Percentiles rank a stretch among this genome's conserved stretches.
Evolutionary conservation across 768 basidiomycete species (phyloP).

Genomic region (Tylopilus sp.): DNA sequence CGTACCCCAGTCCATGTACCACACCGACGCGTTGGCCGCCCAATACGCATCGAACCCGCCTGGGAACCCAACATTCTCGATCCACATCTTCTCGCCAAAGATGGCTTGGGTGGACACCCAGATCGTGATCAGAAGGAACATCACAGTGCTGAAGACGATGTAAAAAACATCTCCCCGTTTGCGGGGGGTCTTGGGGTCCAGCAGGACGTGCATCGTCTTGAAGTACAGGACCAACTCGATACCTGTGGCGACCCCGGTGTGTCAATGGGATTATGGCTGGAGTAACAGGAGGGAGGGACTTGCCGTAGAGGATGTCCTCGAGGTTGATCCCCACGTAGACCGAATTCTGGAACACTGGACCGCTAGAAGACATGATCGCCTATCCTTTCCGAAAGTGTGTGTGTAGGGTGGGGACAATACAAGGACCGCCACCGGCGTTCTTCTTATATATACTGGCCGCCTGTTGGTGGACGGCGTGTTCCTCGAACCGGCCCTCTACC

Average conservation of each 20-base stretch:
- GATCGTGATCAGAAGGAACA: constrained; percentile 33
- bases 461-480: too few species aligned
- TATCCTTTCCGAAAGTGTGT: not conserved
- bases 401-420: too few species aligned
- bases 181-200: not conserved
- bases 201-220: constrained; percentile 19
- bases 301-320: constrained; percentile 25
- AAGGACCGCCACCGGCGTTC: too few species aligned
- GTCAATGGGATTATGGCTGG: not conserved
- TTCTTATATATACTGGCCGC: too few species aligned
- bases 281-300: not conserved
- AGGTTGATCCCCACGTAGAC: constrained; percentile 26
- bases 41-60: constrained; percentile 37
- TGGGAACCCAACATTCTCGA: constrained; percentile 27
- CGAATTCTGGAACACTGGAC: constrained; percentile 17
- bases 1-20: constrained; percentile 32
- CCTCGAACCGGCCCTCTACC: too few species aligned
- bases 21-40: constrained; percentile 19
- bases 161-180: constrained; percentile 19
- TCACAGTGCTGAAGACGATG: constrained; percentile 21
- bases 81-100: constrained; percentile 37
- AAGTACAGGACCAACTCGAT: constrained; percentile 25
- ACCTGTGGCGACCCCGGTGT: constrained; percentile 12
- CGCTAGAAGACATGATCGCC: constrained; percentile 17
- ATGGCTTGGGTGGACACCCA: constrained; percentile 28